Base-by-base conservation (phyloP, 495 filamentous ascomycete genomes). In the Aspergillus sclerotioniger region DNA sequence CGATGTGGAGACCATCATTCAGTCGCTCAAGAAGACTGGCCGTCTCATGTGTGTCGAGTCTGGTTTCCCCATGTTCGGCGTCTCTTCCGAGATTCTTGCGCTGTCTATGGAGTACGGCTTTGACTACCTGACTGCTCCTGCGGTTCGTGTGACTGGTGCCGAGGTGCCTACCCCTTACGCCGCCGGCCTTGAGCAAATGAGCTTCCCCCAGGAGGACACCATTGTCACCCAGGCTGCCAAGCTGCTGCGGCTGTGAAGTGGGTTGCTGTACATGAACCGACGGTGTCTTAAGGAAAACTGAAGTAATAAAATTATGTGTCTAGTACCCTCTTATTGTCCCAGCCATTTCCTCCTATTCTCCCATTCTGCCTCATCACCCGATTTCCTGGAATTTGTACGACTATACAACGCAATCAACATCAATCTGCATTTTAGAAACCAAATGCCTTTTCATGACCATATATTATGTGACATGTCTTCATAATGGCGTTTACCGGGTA, bases 11-110 rank as follows among this genome's bases (percentile, higher is more conserved):
- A 82, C 88, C 54, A 96, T 98, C 70, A 82, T 96, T 69, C 90
- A 93, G 74, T 96, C 91, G 13, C 88, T 98, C 69, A 96, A 97
- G 87, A 98, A 98, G 87, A 98, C 94, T 20, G 89, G 89, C 69
- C 88, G 87, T 67, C 82, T 98, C 58, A 85, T 98, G 76, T 86
- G 84, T 25, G 90, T 98, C 58, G 94, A 97, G 78, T 96, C 91
- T 45, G 94, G 95, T 58, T 98, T 92, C 84, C 94, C 94, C 54
- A 87, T 88, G 69, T 97, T 91, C 67, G 94, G 94, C 66, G 91
- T 98, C 60, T 81, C 85, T 51, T 85, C 91, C 53, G 94, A 98
- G 80, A 89, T 98, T 66, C 82, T 98, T 37, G 94, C 94, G 47
- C 79, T 96, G 41, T 87, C 90, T 55, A 95, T 95, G 90, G 94